These are phyloP conservation scores for Phytophthora cajani DNA, from an alignment of 352 stramenopile genomes.

Conservation along the genomic window DNA sequence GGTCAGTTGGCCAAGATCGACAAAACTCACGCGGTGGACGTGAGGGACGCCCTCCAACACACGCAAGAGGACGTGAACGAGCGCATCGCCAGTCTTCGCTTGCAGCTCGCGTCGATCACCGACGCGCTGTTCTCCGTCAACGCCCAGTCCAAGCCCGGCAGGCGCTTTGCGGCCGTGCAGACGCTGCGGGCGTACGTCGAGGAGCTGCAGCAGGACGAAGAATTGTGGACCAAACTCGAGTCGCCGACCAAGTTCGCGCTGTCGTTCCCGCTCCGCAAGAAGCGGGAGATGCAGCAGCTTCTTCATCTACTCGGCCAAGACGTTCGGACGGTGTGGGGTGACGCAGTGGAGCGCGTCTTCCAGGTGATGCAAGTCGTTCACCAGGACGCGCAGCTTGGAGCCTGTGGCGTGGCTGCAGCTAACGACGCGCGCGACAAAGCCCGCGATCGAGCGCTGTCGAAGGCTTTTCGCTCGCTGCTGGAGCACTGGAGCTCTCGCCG, in stretches of 20 bases:
- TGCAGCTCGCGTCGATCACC: conserved; percentile 35
- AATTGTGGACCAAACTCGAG: conserved; percentile 37
- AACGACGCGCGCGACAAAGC: conserved; percentile 14
- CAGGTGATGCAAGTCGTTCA: conserved; percentile 24
- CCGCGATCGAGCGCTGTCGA: conserved; percentile 27
- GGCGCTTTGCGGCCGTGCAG: conserved; percentile 29
- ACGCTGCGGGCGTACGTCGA: conserved; percentile 29
- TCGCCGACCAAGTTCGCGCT: conserved; percentile 35
- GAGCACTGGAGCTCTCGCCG: conserved; percentile 31
- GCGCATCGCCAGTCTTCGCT: conserved; percentile 26
- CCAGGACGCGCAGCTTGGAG: conserved; percentile 7
- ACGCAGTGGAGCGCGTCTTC: conserved; percentile 39
- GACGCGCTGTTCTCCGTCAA: conserved; percentile 40
- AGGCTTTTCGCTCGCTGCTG: conserved; percentile 32
- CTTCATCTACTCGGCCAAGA: conserved; percentile 30
- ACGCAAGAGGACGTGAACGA: conserved; percentile 14
- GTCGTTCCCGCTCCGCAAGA: conserved; percentile 40
- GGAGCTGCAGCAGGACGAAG: conserved; percentile 29
- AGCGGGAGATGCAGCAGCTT: conserved; percentile 43
- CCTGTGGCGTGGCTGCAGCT: background rate
- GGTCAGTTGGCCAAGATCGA: conserved; percentile 31
- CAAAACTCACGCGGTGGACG: conserved; percentile 11
- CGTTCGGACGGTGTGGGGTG: conserved; percentile 34
- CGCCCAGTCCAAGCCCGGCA: conserved; percentile 30
- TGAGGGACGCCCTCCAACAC: conserved; percentile 2